These are phyloP conservation scores for Fusarium sp. DNA, from an alignment of 2,329 filamentous ascomycete species.

Conservation along the genomic window DNA sequence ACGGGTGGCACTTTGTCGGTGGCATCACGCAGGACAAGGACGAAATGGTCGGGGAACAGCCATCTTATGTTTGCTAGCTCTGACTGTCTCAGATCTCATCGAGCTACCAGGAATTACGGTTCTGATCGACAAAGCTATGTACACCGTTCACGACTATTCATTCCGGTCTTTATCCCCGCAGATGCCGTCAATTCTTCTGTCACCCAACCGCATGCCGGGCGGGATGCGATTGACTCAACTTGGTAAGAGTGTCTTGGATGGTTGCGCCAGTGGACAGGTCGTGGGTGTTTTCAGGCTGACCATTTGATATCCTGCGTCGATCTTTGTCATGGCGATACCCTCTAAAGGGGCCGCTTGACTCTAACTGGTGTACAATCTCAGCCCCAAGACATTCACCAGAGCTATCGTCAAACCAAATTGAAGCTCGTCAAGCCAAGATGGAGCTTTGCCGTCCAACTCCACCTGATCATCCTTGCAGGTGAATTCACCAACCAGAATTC, in stretches of 20 bases:
- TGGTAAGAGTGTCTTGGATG: constrained; percentile 40
- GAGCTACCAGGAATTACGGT: constrained; percentile 2
- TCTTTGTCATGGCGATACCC: constrained; percentile 24
- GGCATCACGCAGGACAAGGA: neutral
- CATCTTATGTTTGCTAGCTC: constrained; percentile 29
- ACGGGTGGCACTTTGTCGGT: neutral
- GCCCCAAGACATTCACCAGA: constrained; percentile 22
- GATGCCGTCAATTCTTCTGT: neutral
- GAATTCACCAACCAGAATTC: constrained; percentile 28
- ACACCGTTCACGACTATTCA: constrained; percentile 7
- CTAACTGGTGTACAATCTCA: constrained; percentile 15
- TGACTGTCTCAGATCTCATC: constrained; percentile 30
- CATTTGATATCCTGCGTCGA: constrained; percentile 17
- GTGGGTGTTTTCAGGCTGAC: constrained; percentile 18
- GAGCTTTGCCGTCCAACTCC: constrained; percentile 19
- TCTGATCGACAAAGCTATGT: constrained; percentile 8
- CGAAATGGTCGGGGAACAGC: constrained; percentile 14
- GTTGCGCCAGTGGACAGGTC: constrained; percentile 13
- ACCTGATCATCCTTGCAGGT: constrained; percentile 19
- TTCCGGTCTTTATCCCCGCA: constrained; percentile 27
- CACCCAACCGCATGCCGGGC: neutral
- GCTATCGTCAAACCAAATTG: constrained; percentile 15
- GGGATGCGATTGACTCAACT: constrained; percentile 18
- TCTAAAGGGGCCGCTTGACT: constrained; percentile 4
- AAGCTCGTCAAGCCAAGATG: constrained; percentile 18